phyloP scores from a whole-genome alignment of 2,329 filamentous ascomycete genomes.

The Cladosporium velox region DNA sequence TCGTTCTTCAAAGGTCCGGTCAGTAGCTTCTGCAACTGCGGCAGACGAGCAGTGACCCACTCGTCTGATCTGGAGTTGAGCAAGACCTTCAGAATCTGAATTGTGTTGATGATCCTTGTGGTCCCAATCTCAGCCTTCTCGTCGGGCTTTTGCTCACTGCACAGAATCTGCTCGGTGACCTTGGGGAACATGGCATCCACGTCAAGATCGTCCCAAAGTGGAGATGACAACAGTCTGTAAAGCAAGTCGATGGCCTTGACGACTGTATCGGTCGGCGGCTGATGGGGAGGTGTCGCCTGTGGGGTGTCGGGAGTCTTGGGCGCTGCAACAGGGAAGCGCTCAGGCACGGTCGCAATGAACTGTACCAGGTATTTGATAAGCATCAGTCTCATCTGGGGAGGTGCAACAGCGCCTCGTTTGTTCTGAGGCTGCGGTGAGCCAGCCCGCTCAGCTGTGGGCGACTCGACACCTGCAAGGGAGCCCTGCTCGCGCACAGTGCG shows the following conservation, averaged over 20 bases:
- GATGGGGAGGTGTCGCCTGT: constrained; percentile 46
- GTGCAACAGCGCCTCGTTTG: constrained; percentile 42
- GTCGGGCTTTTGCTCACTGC: constrained; percentile 63
- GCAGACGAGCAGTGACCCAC: constrained; percentile 80
- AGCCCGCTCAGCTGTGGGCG: constrained; percentile 26
- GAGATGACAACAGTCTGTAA: constrained; percentile 79
- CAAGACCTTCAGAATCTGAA: constrained; percentile 88
- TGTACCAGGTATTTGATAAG: constrained; percentile 94
- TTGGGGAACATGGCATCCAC: constrained; percentile 83
- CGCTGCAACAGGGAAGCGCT: constrained; percentile 73
- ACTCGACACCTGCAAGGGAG: constrained; percentile 34
- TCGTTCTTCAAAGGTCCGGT: constrained; percentile 89
- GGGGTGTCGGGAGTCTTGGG: constrained; percentile 59
- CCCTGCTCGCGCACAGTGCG: constrained; percentile 67
- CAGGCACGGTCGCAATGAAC: constrained; percentile 87
- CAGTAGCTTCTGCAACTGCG: constrained; percentile 79
- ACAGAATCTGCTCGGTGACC: constrained; percentile 81
- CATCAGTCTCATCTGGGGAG: constrained; percentile 65
- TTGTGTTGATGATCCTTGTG: constrained; percentile 86
- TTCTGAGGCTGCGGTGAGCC: constrained; percentile 19
- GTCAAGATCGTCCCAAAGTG: constrained; percentile 89
- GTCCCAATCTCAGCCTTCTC: constrained; percentile 69
- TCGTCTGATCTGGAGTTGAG: constrained; percentile 85
- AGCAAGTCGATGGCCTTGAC: constrained; percentile 82
- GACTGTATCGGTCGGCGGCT: constrained; percentile 71